A percentile compares a stretch with the other conserved stretches of the same genome.
Evolutionary conservation across 768 basidiomycete genomes (phyloP).

Genomic region (Agrocybe praecox): DNA sequence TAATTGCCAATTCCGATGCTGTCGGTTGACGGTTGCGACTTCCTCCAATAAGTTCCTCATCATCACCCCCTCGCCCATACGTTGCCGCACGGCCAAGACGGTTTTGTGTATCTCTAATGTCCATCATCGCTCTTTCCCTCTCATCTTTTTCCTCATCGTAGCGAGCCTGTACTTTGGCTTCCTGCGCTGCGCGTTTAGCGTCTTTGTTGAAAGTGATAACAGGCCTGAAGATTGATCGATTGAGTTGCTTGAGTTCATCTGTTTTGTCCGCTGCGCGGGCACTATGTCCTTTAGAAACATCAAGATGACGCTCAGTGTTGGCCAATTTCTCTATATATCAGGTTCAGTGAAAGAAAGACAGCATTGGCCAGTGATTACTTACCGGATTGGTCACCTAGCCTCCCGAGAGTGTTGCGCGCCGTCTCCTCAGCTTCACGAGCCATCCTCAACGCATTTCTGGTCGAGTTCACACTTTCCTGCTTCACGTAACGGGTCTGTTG

Average conservation of each 20-base stretch:
- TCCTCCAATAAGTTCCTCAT: slow-evolving; percentile 44
- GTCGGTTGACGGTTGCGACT: slow-evolving; percentile 46
- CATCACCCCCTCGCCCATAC: slow-evolving; percentile 54
- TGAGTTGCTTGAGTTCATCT: slow-evolving; percentile 91
- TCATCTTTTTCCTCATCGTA: slow-evolving; percentile 87
- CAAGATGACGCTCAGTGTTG: slow-evolving; percentile 93
- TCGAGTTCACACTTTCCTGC: slow-evolving; percentile 88
- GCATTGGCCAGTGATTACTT: slow-evolving; percentile 18
- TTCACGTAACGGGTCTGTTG: slow-evolving; percentile 86
- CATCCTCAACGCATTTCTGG: slow-evolving; percentile 89
- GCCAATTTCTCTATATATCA: slow-evolving; percentile 72
- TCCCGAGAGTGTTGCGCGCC: slow-evolving; percentile 78
- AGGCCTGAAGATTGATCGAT: slow-evolving; percentile 92
- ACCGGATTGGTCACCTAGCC: slow-evolving; percentile 95
- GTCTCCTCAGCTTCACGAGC: slow-evolving; percentile 98
- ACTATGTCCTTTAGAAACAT: slow-evolving; percentile 87
- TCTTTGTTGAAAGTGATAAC: slow-evolving; percentile 94
- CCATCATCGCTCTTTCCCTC: slow-evolving; percentile 82
- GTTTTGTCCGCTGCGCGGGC: slow-evolving; percentile 91
- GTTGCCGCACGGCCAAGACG: slow-evolving; percentile 76
- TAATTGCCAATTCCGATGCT: slow-evolving; percentile 50
- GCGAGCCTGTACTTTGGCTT: slow-evolving; percentile 79
- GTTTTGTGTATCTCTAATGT: slow-evolving; percentile 85
- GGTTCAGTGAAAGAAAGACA: not conserved
- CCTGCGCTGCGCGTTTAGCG: slow-evolving; percentile 83